phyloP scores from a whole-genome alignment of 805 yeast genomes.

The Candida andamanensis region DNA sequence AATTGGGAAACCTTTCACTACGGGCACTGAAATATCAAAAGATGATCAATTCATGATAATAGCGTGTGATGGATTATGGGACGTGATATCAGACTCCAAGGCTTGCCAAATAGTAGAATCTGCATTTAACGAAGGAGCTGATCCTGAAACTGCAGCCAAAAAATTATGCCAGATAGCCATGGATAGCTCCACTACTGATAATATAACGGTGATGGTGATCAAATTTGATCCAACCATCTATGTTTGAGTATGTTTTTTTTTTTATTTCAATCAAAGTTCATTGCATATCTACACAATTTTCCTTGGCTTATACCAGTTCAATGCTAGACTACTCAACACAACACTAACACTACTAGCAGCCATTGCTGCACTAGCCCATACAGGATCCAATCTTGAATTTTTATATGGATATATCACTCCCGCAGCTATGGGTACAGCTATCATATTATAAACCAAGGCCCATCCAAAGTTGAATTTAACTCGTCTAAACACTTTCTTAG shows the following conservation, averaged over 20 bases:
- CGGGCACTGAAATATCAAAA: constrained; percentile 67
- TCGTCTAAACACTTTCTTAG: constrained; percentile 45
- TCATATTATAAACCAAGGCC: constrained; percentile 53
- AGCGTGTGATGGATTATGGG: constrained; percentile 98
- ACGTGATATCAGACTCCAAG: constrained; percentile 76
- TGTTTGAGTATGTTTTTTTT: constrained; percentile 5
- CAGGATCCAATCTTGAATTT: constrained; percentile 52
- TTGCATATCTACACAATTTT: not conserved
- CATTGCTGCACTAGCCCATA: constrained; percentile 68
- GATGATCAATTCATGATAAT: constrained; percentile 76
- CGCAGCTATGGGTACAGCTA: constrained; percentile 63
- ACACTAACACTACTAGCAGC: constrained; percentile 57
- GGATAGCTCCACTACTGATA: constrained; percentile 78
- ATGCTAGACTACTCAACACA: constrained; percentile 49
- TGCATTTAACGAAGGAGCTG: constrained; percentile 30
- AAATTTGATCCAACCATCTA: constrained; percentile 45
- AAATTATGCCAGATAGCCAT: constrained; percentile 69
- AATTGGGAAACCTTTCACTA: constrained; percentile 87
- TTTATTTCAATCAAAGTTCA: not conserved
- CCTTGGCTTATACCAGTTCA: constrained; percentile 42
- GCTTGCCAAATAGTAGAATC: constrained; percentile 71
- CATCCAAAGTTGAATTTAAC: constrained; percentile 55
- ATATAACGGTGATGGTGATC: constrained; percentile 90
- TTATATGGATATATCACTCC: constrained; percentile 57
- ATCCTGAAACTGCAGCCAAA: constrained; percentile 65